Base-by-base conservation (phyloP, 2,329 filamentous ascomycete species). In the Ophiocordyceps robertsii region DNA sequence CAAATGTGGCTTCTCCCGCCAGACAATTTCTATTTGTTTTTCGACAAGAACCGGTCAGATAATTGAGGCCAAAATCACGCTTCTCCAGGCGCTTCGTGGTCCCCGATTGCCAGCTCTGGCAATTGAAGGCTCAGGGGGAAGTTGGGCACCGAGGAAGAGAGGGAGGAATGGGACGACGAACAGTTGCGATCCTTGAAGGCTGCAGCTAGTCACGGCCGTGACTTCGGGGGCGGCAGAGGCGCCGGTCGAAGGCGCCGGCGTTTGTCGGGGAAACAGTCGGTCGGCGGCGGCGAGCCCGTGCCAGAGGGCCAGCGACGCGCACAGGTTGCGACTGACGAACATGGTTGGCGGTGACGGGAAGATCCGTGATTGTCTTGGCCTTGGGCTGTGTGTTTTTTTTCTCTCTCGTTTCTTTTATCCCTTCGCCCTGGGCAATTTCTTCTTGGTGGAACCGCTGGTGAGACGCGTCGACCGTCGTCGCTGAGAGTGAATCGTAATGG, bases 21-120 rank as follows among this genome's bases (percentile, higher is more conserved):
- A 70, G 58, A 49, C 70, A 73, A 47, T 59, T 65, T 13, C 68
- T 72, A 46, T 24, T 39, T 36, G 31, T 33, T 36, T n/a, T 17
- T 10, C n/a, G 9, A 10, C 16, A 10, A 36, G 16, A 10, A 17
- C 14, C 8, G 16, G 31, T 32, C 11, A 32, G n/a, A 13, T 13
- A 14, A 6, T 32, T 9, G 6, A 27, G 9, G 24, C 24, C 24
- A 27, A 27, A 4, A 19, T 19, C 19, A 19, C 19, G 24, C 24
- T 27, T 27, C 9, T 27, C 24, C 24, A 27, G 6, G 6, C 9
- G 6, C 24, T 27, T 9, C 24, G 9, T 7, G 24, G 24, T 27
- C 24, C 6, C 24, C 24, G 9, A 27, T 27, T 27, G 24, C 24
- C 24, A 27, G 24, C 24, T 6, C 24, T 27, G 24, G 3, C 24